Percentiles rank a stretch among this genome's conserved stretches.
phyloP scores from a whole-genome alignment of 139 green algal species.

The Micractinium sp. region DNA sequence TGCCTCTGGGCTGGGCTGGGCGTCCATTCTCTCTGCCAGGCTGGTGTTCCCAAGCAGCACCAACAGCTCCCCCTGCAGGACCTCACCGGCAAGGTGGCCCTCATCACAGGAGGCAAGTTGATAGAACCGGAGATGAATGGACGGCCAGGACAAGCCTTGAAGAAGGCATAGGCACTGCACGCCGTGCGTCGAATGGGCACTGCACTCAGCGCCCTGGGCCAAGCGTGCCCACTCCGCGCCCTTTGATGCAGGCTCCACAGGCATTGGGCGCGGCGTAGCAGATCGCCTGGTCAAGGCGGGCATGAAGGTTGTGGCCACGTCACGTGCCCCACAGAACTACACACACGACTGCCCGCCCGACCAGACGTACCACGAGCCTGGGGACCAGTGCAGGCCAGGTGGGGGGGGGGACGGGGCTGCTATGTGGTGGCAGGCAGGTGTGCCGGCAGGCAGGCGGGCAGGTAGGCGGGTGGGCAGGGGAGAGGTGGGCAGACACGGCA shows the following conservation, averaged over 20 bases:
- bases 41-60: too few relatives aligned
- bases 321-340: not conserved
- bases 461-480: too few relatives aligned
- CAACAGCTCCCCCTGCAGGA: not conserved
- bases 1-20: not conserved
- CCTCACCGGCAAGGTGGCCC: constrained; percentile 16
- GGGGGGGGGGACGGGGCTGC: too few relatives aligned
- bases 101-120: not conserved
- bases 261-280: not conserved
- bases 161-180: too few relatives aligned
- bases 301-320: not conserved
- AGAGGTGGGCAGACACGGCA: too few relatives aligned
- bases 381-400: constrained; percentile 2
- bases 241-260: not conserved
- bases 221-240: too few relatives aligned
- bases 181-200: too few relatives aligned
- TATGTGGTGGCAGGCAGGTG: too few relatives aligned
- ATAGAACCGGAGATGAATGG: too few relatives aligned
- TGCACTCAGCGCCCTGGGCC: too few relatives aligned
- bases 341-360: not conserved
- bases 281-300: not conserved
- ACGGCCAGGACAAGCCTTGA: too few relatives aligned
- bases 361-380: not conserved
- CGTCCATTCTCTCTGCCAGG: not conserved
- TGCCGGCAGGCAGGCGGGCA: too few relatives aligned